A percentile compares a stretch with the other conserved stretches of the same genome.
Conservation (phyloP, 2,329 filamentous ascomycete genomes). For the Xylaria sp. region DNA sequence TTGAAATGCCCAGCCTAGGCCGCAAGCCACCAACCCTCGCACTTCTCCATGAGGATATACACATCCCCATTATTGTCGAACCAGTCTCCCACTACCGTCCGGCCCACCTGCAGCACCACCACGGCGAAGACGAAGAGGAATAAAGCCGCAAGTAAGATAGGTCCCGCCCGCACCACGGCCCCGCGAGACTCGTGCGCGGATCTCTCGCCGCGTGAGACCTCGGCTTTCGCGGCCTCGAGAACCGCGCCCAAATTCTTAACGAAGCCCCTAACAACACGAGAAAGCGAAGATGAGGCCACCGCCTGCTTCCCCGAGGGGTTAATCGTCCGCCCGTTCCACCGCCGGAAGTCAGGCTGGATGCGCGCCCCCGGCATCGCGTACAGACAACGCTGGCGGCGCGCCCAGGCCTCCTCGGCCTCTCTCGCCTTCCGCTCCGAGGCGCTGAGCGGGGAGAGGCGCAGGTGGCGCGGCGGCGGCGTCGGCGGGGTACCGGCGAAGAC, state of each 20-base stretch:
- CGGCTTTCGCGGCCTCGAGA: not conserved
- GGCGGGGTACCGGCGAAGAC: constrained; percentile 8
- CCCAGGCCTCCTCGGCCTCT: not conserved
- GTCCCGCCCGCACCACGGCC: not conserved
- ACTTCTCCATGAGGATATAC: not conserved
- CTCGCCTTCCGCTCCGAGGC: not conserved
- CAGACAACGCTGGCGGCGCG: constrained; percentile 5
- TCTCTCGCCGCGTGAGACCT: not conserved
- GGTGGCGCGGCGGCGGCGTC: not conserved
- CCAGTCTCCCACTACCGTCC: not conserved
- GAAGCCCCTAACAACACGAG: not conserved
- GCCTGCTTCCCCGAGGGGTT: not conserved
- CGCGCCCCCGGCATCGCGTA: constrained; percentile 1
- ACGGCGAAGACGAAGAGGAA: not conserved
- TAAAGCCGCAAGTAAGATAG: not conserved
- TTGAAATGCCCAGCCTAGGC: not conserved
- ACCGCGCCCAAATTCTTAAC: too few relatives aligned
- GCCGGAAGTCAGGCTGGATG: not conserved
- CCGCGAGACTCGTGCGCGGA: not conserved
- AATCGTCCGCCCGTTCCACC: not conserved
- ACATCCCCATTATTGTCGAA: not conserved
- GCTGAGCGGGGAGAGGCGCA: not conserved
- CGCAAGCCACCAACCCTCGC: not conserved
- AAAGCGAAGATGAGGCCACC: not conserved
- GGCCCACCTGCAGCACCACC: not conserved